These are phyloP conservation scores for Lactarius evosmus DNA, from an alignment of 768 basidiomycete species.

Conservation along the genomic window DNA sequence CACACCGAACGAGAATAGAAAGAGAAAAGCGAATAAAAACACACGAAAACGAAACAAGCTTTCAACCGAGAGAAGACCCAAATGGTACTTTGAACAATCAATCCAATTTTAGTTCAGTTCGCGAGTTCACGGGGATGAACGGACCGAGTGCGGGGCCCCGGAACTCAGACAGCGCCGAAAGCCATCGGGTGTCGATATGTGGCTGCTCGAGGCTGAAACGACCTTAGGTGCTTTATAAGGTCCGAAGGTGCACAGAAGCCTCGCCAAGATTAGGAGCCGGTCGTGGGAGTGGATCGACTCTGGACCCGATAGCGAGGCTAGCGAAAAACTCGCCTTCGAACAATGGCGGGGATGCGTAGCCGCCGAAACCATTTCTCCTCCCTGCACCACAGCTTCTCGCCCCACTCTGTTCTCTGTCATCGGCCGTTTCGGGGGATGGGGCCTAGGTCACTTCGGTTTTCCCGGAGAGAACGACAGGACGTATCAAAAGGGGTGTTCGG, in stretches of 20 bases:
- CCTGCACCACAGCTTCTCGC: background rate
- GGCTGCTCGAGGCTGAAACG: background rate
- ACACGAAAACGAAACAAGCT: slow-evolving; percentile 19
- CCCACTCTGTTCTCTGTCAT: slow-evolving; percentile 12
- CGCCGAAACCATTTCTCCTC: background rate
- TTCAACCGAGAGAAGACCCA: slow-evolving; percentile 17
- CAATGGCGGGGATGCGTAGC: background rate
- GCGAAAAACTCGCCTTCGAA: background rate
- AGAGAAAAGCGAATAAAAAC: background rate
- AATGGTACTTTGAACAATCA: background rate
- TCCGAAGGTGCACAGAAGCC: slow-evolving; percentile 11
- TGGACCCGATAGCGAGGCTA: slow-evolving; percentile 4
- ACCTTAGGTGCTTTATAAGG: slow-evolving; percentile 10
- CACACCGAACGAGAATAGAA: background rate
- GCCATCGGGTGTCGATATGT: background rate
- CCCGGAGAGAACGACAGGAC: background rate
- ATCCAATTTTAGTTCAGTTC: background rate
- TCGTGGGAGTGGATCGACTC: slow-evolving; percentile 21
- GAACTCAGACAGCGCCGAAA: slow-evolving; percentile 17
- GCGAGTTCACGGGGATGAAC: background rate
- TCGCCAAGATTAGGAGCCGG: slow-evolving; percentile 7
- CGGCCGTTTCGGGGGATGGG: slow-evolving; percentile 2
- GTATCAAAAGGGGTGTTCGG: background rate
- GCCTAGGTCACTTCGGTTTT: background rate
- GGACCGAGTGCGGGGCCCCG: slow-evolving; percentile 20